Base-by-base conservation (phyloP, 805 yeast genomes). In the Ogataea pilisensis region DNA sequence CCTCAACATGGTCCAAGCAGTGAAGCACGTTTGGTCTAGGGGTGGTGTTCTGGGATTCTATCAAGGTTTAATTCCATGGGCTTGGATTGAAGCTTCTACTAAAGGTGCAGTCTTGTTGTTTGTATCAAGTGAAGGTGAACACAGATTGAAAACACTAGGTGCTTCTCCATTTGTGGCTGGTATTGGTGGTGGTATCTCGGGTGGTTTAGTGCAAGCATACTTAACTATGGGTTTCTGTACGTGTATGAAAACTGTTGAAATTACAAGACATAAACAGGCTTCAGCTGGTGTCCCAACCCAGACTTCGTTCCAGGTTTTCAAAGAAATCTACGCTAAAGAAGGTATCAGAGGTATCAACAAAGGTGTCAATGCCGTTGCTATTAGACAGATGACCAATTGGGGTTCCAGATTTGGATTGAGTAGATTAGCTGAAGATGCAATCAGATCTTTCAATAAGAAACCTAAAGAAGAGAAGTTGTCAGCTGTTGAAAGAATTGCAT, bases 31-130 rank as follows among this genome's bases (percentile, higher is more conserved):
- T 46, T 88, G 95, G 93, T 75, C 93, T 13, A 80, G 99, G 57
- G 99, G 99, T 50, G 99, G 99, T 39, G 55, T 83, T 14, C 60
- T 77, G 22, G 99, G 98, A 0, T 93, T 90, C 69, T 93, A 90
- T 68, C 99, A 93, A 65, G 99, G 99, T 25, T 73, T 93, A 60
- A 90, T 91, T 50, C 99, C 99, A 35, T 93, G 99, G 99, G 99
- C 98, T 6, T 90, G 98, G 97, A 85, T 93, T 53, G 99, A 91
- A 66, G 99, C 96, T 8, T 85, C 96, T n/a, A 93, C 99, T 28
- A 93, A 93, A 65, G 99, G 99, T 63, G 97, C 98, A 5, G 96
- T 90, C 7, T 72, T 93, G 42, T 72, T 93, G 52, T 93, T 93
- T 56, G 96, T 89, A 26, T 83, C 95, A 34, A 80, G 95, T 34